Base-by-base conservation (phyloP, 2,329 filamentous ascomycete genomes). In the Keithomyces neogunnii region DNA sequence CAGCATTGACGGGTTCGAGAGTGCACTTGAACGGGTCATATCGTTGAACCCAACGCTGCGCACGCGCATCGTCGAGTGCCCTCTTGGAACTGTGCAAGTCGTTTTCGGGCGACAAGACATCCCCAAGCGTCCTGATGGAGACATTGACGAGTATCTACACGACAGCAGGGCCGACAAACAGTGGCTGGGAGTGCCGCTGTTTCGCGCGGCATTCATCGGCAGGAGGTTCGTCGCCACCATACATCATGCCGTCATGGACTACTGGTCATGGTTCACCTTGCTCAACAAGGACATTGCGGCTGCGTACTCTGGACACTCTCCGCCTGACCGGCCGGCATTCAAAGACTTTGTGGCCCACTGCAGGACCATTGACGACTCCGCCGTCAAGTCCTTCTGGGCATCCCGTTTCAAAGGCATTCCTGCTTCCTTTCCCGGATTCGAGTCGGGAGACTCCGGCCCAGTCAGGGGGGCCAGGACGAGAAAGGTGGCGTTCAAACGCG, bases 181-280 rank as follows among this genome's bases (percentile, higher is more conserved):
- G 6, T 42, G 45, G 36, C 32, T 52, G 3, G 50, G 50, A 31
- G 13, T 32, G 10, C 46, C 46, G 11, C 46, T 52, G 3, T 46
- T 52, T 9, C 50, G 33, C 11, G 6, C 35, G 10, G 40, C 32
- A 3, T 31, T 49, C 19, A 46, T 49, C 26, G 40, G 33, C 6
- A 45, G 13, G 19, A 52, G 29, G 28, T 49, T 49, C 8, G 40
- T 45, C 33, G 26, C 19, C 3, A 42, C 46, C 2, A 44, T 49
- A 19, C 46, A 52, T 32, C 50, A 52, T 43, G 51, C 47, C 13
- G 32, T 49, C 38, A 52, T 47, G 42, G 51, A 52, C 30, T 29
- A 36, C n/a, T 47, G 45, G 36, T 47, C 49, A 13, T 51, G 45
- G 49, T 7, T 29, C 28, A 45, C 50, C 3, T 8, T 51, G 4